Conservation (phyloP, 805 yeast genomes). For the Ogataea chonburiensis region DNA sequence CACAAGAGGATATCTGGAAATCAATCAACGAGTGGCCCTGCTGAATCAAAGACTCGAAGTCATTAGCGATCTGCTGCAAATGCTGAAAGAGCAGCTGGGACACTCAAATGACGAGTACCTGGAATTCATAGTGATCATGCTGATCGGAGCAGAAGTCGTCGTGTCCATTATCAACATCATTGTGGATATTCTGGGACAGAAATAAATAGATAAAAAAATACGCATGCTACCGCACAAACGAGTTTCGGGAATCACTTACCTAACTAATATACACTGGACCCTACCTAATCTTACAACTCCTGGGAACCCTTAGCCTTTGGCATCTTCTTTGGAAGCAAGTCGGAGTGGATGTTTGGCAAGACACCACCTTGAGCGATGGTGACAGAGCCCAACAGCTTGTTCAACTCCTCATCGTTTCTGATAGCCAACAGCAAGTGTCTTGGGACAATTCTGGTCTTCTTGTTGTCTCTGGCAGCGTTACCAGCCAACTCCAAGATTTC, state of each 20-base stretch:
- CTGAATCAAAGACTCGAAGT: slow-evolving; percentile 92
- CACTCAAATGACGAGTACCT: slow-evolving; percentile 91
- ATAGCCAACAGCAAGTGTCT: slow-evolving; percentile 98
- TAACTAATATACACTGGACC: slow-evolving; percentile 30
- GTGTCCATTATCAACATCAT: slow-evolving; percentile 83
- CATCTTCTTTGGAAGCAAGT: slow-evolving; percentile 69
- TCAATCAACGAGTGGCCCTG: slow-evolving; percentile 87
- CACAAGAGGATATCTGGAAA: slow-evolving; percentile 91
- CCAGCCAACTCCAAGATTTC: slow-evolving; percentile 98
- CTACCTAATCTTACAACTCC: slow-evolving; percentile 44
- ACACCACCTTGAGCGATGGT: slow-evolving; percentile 99
- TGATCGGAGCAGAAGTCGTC: slow-evolving; percentile 89
- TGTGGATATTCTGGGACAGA: slow-evolving; percentile 32
- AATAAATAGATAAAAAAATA: slow-evolving; percentile 8
- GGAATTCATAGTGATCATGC: slow-evolving; percentile 84
- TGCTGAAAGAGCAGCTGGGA: slow-evolving; percentile 96
- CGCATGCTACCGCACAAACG: too few relatives aligned
- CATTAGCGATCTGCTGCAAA: slow-evolving; percentile 85
- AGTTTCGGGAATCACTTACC: slow-evolving; percentile 14
- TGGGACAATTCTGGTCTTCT: slow-evolving; percentile 98
- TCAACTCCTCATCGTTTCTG: slow-evolving; percentile 98
- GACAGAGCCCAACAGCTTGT: slow-evolving; percentile 88
- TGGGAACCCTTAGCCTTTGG: slow-evolving; percentile 56
- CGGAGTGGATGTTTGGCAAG: slow-evolving; percentile 93
- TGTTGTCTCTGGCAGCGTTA: slow-evolving; percentile 98